phyloP scores from a whole-genome alignment of 257 asterid species.

The Marsdenia floribunda region DNA sequence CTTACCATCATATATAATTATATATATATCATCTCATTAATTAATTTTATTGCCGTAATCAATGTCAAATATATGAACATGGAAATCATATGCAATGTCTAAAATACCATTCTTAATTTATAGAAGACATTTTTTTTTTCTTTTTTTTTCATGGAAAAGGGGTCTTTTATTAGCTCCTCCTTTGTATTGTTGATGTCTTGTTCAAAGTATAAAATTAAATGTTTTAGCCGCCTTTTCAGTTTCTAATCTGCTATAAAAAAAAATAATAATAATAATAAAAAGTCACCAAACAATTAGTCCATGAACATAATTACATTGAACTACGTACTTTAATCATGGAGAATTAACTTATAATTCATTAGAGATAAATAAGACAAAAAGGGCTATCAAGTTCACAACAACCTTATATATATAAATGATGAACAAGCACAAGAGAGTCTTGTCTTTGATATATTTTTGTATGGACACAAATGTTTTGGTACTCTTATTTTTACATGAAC shows the following conservation, averaged over 20 bases:
- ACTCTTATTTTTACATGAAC: not conserved
- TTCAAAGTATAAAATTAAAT: not conserved
- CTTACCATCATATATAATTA: too few species aligned
- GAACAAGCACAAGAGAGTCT: not conserved
- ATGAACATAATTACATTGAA: not conserved
- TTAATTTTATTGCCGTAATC: too few species aligned
- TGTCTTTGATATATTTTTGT: not conserved
- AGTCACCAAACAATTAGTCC: not conserved
- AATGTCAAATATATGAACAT: not conserved
- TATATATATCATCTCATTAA: not conserved
- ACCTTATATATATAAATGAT: not conserved
- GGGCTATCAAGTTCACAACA: not conserved
- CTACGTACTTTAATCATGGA: not conserved
- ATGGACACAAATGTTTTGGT: not conserved
- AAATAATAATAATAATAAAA: too few species aligned
- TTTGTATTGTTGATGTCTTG: not conserved
- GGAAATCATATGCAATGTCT: not conserved
- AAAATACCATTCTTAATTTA: not conserved
- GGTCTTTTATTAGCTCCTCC: not conserved
- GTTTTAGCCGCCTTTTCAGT: not conserved
- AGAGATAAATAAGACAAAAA: not conserved
- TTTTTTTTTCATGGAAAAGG: not conserved
- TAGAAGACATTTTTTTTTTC: not conserved
- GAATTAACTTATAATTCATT: not conserved
- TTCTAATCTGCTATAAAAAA: not conserved